Percentiles rank a stretch among this genome's conserved stretches.
phyloP scores from a whole-genome alignment of 2,329 filamentous ascomycete genomes.

The Seiridium cupressi region DNA sequence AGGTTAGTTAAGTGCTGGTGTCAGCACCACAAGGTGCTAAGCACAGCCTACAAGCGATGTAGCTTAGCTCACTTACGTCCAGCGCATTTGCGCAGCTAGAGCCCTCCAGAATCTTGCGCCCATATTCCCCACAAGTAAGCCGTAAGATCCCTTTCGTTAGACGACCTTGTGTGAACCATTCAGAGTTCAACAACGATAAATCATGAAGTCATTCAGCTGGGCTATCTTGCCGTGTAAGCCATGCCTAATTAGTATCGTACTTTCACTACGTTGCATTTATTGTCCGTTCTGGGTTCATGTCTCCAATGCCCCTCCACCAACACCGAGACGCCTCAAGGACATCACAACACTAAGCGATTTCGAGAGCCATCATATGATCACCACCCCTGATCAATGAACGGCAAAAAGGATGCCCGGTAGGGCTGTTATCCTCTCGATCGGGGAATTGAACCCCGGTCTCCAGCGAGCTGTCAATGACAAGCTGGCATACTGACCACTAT shows the following conservation, averaged over 20 bases:
- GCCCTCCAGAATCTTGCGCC: neutral
- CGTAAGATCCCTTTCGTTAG: too few relatives aligned
- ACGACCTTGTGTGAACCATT: too few relatives aligned
- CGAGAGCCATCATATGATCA: neutral
- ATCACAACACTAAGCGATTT: neutral
- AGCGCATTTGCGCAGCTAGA: neutral
- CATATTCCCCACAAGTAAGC: too few relatives aligned
- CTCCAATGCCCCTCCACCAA: too few relatives aligned
- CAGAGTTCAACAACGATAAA: too few relatives aligned
- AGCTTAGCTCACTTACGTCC: neutral
- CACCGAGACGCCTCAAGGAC: too few relatives aligned
- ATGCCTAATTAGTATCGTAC: too few relatives aligned
- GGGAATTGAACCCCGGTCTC: slow-evolving; percentile 4
- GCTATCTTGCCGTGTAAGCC: too few relatives aligned
- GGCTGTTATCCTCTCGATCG: neutral
- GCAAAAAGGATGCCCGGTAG: neutral
- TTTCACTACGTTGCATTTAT: too few relatives aligned
- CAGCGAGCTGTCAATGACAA: neutral
- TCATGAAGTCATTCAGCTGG: too few relatives aligned
- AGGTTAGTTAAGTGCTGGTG: neutral
- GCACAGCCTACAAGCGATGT: neutral
- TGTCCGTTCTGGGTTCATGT: too few relatives aligned
- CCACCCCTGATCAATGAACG: neutral
- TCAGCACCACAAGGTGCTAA: neutral
- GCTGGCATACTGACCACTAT: slow-evolving; percentile 5